Evolutionary conservation across 1,284 basidiomycete species (phyloP).

Genomic region (Xerocomus cyaneibrunnescens): DNA sequence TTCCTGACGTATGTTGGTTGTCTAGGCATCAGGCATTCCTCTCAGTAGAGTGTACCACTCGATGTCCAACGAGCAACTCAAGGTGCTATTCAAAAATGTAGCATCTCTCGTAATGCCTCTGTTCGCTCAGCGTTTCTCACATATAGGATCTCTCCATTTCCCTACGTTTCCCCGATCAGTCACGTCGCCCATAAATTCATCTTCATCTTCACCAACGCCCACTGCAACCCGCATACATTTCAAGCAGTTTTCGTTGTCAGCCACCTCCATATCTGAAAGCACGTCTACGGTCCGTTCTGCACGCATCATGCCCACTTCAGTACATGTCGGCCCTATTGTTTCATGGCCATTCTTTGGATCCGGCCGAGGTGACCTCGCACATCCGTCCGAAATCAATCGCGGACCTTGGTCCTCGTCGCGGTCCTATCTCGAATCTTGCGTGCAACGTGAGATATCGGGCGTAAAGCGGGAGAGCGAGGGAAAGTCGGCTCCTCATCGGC

Average conservation of each 20-base stretch:
- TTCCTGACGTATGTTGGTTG: slow-evolving; percentile 17
- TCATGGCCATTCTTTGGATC: slow-evolving; percentile 88
- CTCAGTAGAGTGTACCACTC: slow-evolving; percentile 66
- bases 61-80: slow-evolving; percentile 59
- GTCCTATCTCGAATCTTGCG: slow-evolving; percentile 63
- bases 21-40: slow-evolving; percentile 67
- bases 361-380: slow-evolving; percentile 66
- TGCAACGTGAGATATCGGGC: slow-evolving; percentile 61
- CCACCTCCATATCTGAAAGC: slow-evolving; percentile 7
- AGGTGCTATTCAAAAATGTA: slow-evolving; percentile 63
- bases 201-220: slow-evolving; percentile 25
- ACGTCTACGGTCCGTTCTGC: slow-evolving; percentile 1
- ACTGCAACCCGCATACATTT: slow-evolving; percentile 27
- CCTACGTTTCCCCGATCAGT: slow-evolving; percentile 44
- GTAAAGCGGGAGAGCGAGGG: slow-evolving; percentile 75
- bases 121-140: slow-evolving; percentile 71
- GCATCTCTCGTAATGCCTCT: slow-evolving; percentile 65
- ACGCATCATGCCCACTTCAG: slow-evolving; percentile 13
- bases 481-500: slow-evolving; percentile 64
- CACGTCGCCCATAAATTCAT: slow-evolving; percentile 23
- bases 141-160: slow-evolving; percentile 70
- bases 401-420: slow-evolving; percentile 67
- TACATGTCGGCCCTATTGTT: slow-evolving; percentile 70
- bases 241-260: slow-evolving; percentile 23
- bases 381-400: slow-evolving; percentile 67